Conservation (phyloP, 2,329 filamentous ascomycete species). For the Mycosphaerella arachidis region DNA sequence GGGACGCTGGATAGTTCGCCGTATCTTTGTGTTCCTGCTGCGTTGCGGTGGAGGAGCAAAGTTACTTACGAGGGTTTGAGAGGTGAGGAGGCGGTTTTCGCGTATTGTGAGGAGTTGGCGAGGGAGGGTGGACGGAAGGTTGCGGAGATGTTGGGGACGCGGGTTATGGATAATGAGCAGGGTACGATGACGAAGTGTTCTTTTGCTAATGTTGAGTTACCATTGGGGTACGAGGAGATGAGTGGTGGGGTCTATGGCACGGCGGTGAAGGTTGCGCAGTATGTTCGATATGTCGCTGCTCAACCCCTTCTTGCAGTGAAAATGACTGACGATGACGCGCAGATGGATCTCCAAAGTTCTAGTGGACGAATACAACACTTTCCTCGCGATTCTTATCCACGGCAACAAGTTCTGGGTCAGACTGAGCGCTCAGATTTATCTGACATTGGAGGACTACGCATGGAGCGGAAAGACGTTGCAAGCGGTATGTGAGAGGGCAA, state of each 20-base stretch:
- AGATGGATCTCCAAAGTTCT: slow-evolving; percentile 37
- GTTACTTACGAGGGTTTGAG: slow-evolving; percentile 38
- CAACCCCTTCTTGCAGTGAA: background rate
- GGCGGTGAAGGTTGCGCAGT: slow-evolving; percentile 36
- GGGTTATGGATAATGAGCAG: slow-evolving; percentile 63
- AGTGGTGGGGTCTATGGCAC: slow-evolving; percentile 29
- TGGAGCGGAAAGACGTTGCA: slow-evolving; percentile 60
- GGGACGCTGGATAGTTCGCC: slow-evolving; percentile 69
- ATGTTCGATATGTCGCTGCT: background rate
- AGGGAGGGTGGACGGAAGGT: slow-evolving; percentile 58
- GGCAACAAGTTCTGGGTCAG: slow-evolving; percentile 63
- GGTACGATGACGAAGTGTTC: slow-evolving; percentile 61
- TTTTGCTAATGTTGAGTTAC: slow-evolving; percentile 70
- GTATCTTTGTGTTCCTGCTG: slow-evolving; percentile 66
- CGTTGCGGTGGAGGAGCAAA: slow-evolving; percentile 61
- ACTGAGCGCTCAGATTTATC: slow-evolving; percentile 75
- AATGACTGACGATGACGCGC: background rate
- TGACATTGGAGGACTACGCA: slow-evolving; percentile 75
- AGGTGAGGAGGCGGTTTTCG: slow-evolving; percentile 65
- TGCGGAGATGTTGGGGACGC: slow-evolving; percentile 62
- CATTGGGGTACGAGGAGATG: slow-evolving; percentile 48
- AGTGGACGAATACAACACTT: slow-evolving; percentile 64
- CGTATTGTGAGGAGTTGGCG: slow-evolving; percentile 61
- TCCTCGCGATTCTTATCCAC: slow-evolving; percentile 61
- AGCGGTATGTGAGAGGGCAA: slow-evolving; percentile 51